A percentile compares a stretch with the other conserved stretches of the same genome.
phyloP scores from a whole-genome alignment of 2,329 filamentous ascomycete genomes.

The Fusarium fujikuroi region DNA sequence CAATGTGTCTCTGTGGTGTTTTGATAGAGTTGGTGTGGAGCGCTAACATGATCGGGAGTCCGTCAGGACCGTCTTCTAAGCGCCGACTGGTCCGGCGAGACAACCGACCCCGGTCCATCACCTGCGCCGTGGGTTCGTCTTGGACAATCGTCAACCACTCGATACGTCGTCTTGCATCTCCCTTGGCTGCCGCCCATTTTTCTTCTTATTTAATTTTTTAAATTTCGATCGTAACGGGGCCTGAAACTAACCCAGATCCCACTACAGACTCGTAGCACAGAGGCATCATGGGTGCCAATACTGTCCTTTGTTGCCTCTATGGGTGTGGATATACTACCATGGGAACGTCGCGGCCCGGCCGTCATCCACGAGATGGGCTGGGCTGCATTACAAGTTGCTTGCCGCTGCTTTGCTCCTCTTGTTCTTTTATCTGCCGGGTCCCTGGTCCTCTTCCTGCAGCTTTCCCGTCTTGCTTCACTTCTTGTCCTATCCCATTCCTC shows the following conservation, averaged over 20 bases:
- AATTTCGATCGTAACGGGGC: constrained; percentile 16
- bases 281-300: constrained; percentile 15
- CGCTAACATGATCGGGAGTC: constrained; percentile 39
- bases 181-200: constrained; percentile 36
- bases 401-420: constrained; percentile 27
- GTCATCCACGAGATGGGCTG: constrained; percentile 30
- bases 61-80: constrained; percentile 44
- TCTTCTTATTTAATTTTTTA: constrained; percentile 11
- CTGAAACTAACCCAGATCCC: constrained; percentile 26
- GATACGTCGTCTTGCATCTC: constrained; percentile 29
- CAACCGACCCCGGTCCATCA: constrained; percentile 49
- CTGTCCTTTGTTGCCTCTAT: constrained; percentile 17
- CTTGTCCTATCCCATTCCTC: constrained; percentile 38
- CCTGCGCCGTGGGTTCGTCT: constrained; percentile 42
- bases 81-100: constrained; percentile 50
- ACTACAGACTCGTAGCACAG: constrained; percentile 9
- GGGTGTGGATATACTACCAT: constrained; percentile 19
- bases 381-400: constrained; percentile 20
- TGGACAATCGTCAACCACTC: constrained; percentile 43
- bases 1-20: constrained; percentile 27
- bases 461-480: constrained; percentile 35
- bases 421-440: constrained; percentile 40
- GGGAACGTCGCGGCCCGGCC: constrained; percentile 26
- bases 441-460: constrained; percentile 36
- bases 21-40: constrained; percentile 39